phyloP scores from a whole-genome alignment of 2,329 filamentous ascomycete species.

The Colletotrichum higginsianum region DNA sequence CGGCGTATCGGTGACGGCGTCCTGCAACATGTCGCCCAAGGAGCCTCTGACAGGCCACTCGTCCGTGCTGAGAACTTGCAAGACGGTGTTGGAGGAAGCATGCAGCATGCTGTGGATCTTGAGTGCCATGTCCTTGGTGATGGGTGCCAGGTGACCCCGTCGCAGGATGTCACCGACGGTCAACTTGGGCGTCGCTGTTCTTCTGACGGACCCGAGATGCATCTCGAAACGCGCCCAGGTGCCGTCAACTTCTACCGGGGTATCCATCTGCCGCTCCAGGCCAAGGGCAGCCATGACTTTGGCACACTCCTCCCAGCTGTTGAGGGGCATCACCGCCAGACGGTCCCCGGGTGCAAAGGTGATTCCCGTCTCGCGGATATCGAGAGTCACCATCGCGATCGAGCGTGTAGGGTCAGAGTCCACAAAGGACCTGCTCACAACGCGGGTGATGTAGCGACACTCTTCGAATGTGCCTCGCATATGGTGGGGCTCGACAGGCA shows the following conservation, averaged over 20 bases:
- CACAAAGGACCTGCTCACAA: constrained; percentile 61
- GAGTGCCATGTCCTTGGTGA: constrained; percentile 66
- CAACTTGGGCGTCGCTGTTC: constrained; percentile 48
- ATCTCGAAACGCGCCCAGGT: constrained; percentile 64
- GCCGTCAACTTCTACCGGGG: constrained; percentile 53
- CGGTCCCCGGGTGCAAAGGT: constrained; percentile 68
- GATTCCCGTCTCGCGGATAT: constrained; percentile 67
- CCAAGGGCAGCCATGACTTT: constrained; percentile 68
- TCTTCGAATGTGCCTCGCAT: constrained; percentile 70
- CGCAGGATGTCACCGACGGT: constrained; percentile 66
- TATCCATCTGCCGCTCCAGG: constrained; percentile 61
- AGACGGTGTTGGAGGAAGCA: constrained; percentile 64
- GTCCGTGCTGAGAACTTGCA: constrained; percentile 63
- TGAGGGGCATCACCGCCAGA: constrained; percentile 68
- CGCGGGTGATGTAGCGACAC: constrained; percentile 63
- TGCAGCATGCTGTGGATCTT: constrained; percentile 63
- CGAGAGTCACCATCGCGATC: constrained; percentile 65
- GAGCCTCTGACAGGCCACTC: constrained; percentile 68
- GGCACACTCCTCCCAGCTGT: constrained; percentile 68
- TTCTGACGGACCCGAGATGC: constrained; percentile 59
- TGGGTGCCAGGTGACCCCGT: constrained; percentile 65
- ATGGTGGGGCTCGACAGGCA: constrained; percentile 64
- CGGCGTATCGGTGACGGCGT: constrained; percentile 63
- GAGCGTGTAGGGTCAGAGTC: constrained; percentile 62
- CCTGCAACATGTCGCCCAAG: constrained; percentile 65